phyloP scores from a whole-genome alignment of 352 stramenopile species.

The Phytophthora aleatoria region DNA sequence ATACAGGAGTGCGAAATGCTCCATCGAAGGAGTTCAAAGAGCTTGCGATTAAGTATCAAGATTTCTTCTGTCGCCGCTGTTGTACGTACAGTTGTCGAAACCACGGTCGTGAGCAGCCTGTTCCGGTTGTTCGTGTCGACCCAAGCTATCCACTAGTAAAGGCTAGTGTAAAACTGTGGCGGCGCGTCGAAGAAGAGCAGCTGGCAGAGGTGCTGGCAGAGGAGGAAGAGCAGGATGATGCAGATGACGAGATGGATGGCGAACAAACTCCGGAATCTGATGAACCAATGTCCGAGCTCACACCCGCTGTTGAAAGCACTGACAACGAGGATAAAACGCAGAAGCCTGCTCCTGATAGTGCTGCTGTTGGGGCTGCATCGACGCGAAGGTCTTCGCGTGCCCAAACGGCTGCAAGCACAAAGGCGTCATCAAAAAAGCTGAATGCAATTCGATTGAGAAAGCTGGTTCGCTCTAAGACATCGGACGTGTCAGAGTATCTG shows the following conservation, averaged over 20 bases:
- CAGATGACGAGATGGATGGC: constrained; percentile 25
- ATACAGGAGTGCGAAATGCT: constrained; percentile 23
- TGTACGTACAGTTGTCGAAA: constrained; percentile 77
- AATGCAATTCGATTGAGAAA: constrained; percentile 43
- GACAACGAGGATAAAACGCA: constrained; percentile 7
- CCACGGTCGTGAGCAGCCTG: constrained; percentile 63
- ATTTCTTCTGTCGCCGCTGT: constrained; percentile 80
- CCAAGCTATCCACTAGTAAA: constrained; percentile 63
- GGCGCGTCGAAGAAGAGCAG: constrained; percentile 33
- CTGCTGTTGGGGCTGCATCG: constrained; percentile 11
- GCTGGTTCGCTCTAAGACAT: constrained; percentile 35
- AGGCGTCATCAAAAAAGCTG: constrained; percentile 46
- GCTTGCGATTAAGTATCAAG: constrained; percentile 46
- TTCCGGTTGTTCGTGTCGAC: constrained; percentile 50
- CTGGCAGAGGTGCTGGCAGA: constrained; percentile 8
- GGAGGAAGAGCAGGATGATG: constrained; percentile 17
- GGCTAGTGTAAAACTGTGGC: constrained; percentile 40
- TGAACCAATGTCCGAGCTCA: constrained; percentile 16
- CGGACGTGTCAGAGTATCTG: constrained; percentile 65
- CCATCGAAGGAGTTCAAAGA: constrained; percentile 29
- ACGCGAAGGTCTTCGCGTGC: constrained; percentile 47
- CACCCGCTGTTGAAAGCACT: background rate
- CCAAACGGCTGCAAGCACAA: constrained; percentile 62
- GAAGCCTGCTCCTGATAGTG: background rate
- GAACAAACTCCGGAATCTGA: constrained; percentile 12